Conservation (phyloP, 2,329 filamentous ascomycete species). For the Claviceps maximensis region DNA sequence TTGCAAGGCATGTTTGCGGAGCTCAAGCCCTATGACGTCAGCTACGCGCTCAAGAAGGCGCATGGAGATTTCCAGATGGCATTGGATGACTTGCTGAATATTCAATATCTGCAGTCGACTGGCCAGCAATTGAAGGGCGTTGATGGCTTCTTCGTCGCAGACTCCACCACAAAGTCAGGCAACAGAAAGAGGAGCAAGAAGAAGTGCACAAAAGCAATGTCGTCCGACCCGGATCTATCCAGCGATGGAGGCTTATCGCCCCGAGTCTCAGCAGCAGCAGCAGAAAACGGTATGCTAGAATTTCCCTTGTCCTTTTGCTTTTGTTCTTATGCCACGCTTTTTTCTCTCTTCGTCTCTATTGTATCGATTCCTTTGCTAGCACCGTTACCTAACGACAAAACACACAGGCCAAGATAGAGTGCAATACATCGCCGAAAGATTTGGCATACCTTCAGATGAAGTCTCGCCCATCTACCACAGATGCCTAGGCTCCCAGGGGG, state of each 20-base stretch:
- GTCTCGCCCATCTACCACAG: conserved; percentile 27
- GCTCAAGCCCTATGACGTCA: conserved; percentile 52
- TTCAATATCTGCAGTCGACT: conserved; percentile 61
- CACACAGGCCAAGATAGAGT: conserved; percentile 25
- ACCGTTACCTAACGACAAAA: background rate
- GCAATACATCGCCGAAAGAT: conserved; percentile 29
- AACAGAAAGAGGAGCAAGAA: conserved; percentile 25
- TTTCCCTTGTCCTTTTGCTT: background rate
- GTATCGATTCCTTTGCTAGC: background rate
- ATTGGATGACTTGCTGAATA: conserved; percentile 69
- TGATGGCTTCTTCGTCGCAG: conserved; percentile 62
- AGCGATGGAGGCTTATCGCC: conserved; percentile 9
- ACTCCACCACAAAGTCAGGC: conserved; percentile 22
- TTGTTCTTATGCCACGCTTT: too few species aligned
- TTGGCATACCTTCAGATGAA: conserved; percentile 27
- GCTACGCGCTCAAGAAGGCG: conserved; percentile 52
- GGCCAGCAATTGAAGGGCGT: conserved; percentile 56
- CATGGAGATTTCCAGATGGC: conserved; percentile 54
- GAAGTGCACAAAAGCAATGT: conserved; percentile 17
- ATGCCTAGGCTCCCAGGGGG: conserved; percentile 24
- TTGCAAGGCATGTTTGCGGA: conserved; percentile 61
- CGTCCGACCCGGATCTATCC: conserved; percentile 7
- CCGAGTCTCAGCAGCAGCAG: conserved; percentile 4
- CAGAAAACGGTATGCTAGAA: conserved; percentile 1
- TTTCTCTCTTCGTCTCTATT: background rate